Base-by-base conservation (phyloP, 2,329 filamentous ascomycete species). In the Trichoderma breve region DNA sequence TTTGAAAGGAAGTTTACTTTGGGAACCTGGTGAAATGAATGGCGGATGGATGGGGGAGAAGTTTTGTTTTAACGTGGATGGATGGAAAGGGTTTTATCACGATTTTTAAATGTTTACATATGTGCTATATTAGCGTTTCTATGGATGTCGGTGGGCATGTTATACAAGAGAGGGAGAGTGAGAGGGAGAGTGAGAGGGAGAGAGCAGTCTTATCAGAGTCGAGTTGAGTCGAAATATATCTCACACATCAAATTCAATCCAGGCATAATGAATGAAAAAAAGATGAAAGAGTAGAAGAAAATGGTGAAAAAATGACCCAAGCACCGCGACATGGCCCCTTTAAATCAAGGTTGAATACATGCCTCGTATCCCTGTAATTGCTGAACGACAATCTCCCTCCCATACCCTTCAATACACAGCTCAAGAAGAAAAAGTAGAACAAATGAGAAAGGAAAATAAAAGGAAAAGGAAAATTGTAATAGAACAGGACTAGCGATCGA, bases 41-140 rank as follows among this genome's bases (percentile, higher is more conserved):
- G n/a, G 28, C n/a, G 3, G 30, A 32, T 55, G 61, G 15, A 57
- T 26, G 9, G 60, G 60, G 60, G 34, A 24, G 47, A 28, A 30
- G 36, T 15, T 47, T 15, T 21, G 14, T 63, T 6, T 51, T 28
- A 9, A 24, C 55, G 39, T 26, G 55, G 55, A 30, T 18, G 18
- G 18, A 47, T n/a, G 15, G 43, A 21, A 51, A 51, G 32, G 62
- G 18, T 9, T 12, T 66, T 71, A 55, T 64, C 24, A 71, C 53
- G 70, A 57, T 36, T 43, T 43, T 43, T 47, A n/a, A 67, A 39
- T 53, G 65, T 64, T 71, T 69, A 55, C 43, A 72, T 67, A 26
- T 58, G 28, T 72, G 39, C 39, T 60, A 63, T 72, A 69, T 72
- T 72, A 69, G 70, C 71, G 66, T 57, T 64, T 66, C 53, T 62